Evolutionary conservation across 2,329 filamentous ascomycete genomes (phyloP).

Genomic region (Arthrinium phaeospermum): DNA sequence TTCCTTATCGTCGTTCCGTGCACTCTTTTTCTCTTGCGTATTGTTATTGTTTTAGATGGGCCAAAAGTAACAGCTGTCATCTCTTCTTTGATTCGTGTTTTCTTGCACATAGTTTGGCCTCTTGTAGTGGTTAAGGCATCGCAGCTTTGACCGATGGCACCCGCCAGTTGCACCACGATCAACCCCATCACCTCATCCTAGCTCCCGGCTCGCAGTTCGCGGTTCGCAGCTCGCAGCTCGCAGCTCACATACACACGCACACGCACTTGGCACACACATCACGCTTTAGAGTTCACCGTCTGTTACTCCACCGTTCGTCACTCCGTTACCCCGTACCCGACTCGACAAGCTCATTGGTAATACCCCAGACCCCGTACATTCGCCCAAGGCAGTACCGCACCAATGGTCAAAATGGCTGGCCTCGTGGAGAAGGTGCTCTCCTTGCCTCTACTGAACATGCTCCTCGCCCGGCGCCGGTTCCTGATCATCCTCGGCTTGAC

Average conservation of each 20-base stretch:
- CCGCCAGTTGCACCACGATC: background rate
- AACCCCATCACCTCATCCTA: background rate
- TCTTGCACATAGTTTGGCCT: background rate
- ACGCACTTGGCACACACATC: background rate
- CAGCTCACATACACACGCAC: background rate
- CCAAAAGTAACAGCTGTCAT: background rate
- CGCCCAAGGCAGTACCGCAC: background rate
- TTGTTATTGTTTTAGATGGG: background rate
- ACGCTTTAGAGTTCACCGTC: background rate
- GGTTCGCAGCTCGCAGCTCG: background rate
- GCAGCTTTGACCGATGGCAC: background rate
- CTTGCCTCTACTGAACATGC: background rate
- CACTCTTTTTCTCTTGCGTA: background rate
- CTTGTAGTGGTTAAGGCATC: background rate
- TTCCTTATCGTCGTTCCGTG: background rate
- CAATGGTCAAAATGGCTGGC: background rate
- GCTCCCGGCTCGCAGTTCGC: too few relatives aligned
- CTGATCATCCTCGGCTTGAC: background rate
- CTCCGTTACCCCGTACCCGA: background rate
- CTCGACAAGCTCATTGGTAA: background rate
- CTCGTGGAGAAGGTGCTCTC: background rate
- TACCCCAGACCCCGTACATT: background rate
- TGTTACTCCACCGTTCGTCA: background rate
- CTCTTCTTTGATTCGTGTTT: background rate
- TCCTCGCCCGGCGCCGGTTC: slow-evolving; percentile 1